phyloP scores from a whole-genome alignment of 2,329 filamentous ascomycete genomes.

The Cladosporium sp. region DNA sequence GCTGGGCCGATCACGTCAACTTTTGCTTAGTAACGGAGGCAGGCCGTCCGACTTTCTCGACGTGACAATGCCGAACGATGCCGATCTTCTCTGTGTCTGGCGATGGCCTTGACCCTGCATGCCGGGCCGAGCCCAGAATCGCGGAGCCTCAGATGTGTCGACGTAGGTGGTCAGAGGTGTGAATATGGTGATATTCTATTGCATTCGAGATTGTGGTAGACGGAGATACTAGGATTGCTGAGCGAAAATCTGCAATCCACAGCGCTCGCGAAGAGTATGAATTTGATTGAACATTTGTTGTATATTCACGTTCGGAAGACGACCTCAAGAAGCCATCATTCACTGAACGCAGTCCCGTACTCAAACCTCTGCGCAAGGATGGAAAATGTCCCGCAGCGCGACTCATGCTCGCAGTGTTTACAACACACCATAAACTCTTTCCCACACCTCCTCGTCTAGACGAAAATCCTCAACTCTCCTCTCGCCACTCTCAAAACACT shows the following conservation, averaged over 20 bases:
- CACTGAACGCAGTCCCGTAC: not conserved
- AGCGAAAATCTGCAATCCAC: too few relatives aligned
- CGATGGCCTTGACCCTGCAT: constrained; percentile 5
- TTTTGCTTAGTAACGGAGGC: not conserved
- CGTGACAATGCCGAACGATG: constrained; percentile 8
- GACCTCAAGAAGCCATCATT: not conserved
- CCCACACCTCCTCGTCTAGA: constrained; percentile 1
- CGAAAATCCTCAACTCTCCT: not conserved
- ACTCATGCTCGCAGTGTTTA: constrained; percentile 8
- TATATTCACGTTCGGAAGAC: not conserved
- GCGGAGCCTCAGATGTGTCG: constrained; percentile 5
- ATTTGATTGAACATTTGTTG: too few relatives aligned
- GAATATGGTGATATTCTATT: not conserved
- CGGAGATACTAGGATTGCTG: too few relatives aligned
- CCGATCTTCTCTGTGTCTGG: not conserved
- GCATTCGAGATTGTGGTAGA: not conserved
- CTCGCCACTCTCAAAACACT: not conserved
- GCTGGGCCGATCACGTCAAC: constrained; percentile 15
- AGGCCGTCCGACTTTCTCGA: not conserved
- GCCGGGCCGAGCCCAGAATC: not conserved
- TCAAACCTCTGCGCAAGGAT: not conserved
- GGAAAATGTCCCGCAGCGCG: constrained; percentile 5
- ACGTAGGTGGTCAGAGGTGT: not conserved
- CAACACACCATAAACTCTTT: not conserved
- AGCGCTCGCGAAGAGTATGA: too few relatives aligned